Conservation (phyloP, 441 rosid species). For the Daphne laureola region DNA sequence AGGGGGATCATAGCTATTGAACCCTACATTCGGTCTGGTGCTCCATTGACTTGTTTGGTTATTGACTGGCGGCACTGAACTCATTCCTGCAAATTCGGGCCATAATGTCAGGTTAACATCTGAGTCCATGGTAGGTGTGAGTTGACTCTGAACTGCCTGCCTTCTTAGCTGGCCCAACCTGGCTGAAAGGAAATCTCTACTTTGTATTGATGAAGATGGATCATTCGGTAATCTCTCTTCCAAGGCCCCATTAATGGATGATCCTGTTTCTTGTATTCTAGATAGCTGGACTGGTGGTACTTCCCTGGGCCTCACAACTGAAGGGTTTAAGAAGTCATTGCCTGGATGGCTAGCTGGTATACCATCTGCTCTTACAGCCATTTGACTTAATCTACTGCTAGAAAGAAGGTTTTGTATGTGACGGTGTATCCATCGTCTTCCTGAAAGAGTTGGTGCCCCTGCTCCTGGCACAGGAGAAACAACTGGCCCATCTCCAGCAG, state of each 20-base stretch:
- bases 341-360: slow-evolving; percentile 32
- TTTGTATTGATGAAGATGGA: slow-evolving; percentile 35
- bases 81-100: slow-evolving; percentile 40
- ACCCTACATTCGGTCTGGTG: slow-evolving; percentile 32
- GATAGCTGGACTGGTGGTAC: slow-evolving; percentile 21
- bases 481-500: slow-evolving; percentile 35
- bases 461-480: slow-evolving; percentile 60
- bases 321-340: slow-evolving; percentile 31
- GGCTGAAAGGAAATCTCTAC: slow-evolving; percentile 29
- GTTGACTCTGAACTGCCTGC: slow-evolving; percentile 30
- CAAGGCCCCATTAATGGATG: slow-evolving; percentile 21
- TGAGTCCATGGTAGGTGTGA: slow-evolving; percentile 20
- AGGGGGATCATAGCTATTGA: slow-evolving; percentile 25
- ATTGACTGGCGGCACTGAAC: slow-evolving; percentile 25
- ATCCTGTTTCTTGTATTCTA: slow-evolving; percentile 30
- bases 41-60: slow-evolving; percentile 35
- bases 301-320: slow-evolving; percentile 37
- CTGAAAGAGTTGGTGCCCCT: slow-evolving; percentile 72
- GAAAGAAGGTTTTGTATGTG: slow-evolving; percentile 68
- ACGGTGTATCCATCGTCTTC: slow-evolving; percentile 78
- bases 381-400: slow-evolving; percentile 36
- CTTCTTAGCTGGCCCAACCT: slow-evolving; percentile 36
- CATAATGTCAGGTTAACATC: slow-evolving; percentile 38
- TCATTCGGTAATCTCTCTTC: slow-evolving; percentile 35
- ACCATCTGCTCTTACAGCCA: slow-evolving; percentile 41